Percentiles rank a stretch among this genome's conserved stretches.
These are phyloP conservation scores for Mucor lusitanicus DNA, from an alignment of 371 early-diverging fungal genomes.

Conservation along the genomic window DNA sequence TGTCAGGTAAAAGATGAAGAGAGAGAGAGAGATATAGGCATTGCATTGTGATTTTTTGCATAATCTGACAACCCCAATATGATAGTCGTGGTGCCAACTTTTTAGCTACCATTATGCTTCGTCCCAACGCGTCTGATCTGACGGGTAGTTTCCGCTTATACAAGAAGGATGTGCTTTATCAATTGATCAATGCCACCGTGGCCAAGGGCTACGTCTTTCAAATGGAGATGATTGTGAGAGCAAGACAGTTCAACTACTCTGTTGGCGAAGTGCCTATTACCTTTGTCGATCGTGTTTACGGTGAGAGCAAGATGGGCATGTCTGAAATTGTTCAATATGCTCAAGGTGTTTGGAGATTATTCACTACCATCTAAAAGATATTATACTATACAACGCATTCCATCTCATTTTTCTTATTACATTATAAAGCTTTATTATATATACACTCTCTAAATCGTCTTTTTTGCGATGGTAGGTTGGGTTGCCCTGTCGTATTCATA, in stretches of 20 bases:
- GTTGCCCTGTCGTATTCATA: constrained; percentile 27
- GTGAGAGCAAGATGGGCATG: constrained; percentile 94
- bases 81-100: constrained; percentile 95
- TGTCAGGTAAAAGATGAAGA: constrained; percentile 62
- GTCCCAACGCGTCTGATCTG: constrained; percentile 92
- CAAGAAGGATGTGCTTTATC: constrained; percentile 87
- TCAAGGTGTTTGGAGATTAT: constrained; percentile 87
- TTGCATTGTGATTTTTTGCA: no score
- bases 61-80: background rate
- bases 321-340: constrained; percentile 93
- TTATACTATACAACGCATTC: background rate
- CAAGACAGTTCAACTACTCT: constrained; percentile 80
- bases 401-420: background rate
- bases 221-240: constrained; percentile 99
- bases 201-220: constrained; percentile 99
- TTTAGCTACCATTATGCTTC: constrained; percentile 89
- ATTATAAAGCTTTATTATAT: background rate
- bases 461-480: background rate
- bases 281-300: constrained; percentile 97
- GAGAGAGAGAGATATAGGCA: no score
- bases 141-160: constrained; percentile 98
- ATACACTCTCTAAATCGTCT: background rate
- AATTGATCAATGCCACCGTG: constrained; percentile 83
- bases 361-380: constrained; percentile 64
- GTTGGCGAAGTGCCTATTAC: constrained; percentile 97